phyloP scores from a whole-genome alignment of 2,329 filamentous ascomycete genomes.

The Cladosporium austrohemisphaericum region DNA sequence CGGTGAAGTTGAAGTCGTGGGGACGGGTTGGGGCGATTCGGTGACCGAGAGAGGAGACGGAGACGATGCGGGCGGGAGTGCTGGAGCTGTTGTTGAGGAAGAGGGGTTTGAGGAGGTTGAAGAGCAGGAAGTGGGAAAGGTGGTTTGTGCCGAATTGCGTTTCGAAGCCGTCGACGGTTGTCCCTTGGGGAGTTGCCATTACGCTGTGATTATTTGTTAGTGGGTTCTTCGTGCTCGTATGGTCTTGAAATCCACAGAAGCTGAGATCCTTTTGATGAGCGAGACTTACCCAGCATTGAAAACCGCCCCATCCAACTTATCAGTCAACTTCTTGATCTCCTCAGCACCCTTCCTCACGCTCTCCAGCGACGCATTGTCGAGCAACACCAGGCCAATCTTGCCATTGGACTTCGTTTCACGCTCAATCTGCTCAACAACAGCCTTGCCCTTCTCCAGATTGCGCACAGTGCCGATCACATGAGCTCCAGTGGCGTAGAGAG shows the following conservation, averaged over 20 bases:
- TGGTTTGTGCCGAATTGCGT: slow-evolving; percentile 53
- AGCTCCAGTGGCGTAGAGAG: slow-evolving; percentile 45
- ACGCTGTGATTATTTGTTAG: not conserved
- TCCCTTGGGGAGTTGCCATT: slow-evolving; percentile 29
- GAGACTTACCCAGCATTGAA: slow-evolving; percentile 20
- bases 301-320: slow-evolving; percentile 23
- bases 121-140: slow-evolving; percentile 53
- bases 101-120: slow-evolving; percentile 46
- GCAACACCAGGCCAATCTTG: slow-evolving; percentile 24
- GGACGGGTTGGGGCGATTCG: slow-evolving; percentile 22
- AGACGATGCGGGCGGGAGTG: slow-evolving; percentile 48
- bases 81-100: slow-evolving; percentile 37
- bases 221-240: not conserved
- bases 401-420: slow-evolving; percentile 18
- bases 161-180: slow-evolving; percentile 48
- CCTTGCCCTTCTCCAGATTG: slow-evolving; percentile 39
- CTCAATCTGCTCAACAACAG: slow-evolving; percentile 28
- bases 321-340: slow-evolving; percentile 18
- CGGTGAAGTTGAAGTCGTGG: slow-evolving; percentile 38
- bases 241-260: too few species aligned
- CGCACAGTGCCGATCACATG: slow-evolving; percentile 44
- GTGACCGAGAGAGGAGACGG: slow-evolving; percentile 45
- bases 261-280: not conserved
- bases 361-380: slow-evolving; percentile 31
- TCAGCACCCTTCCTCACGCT: slow-evolving; percentile 35